Base-by-base conservation (phyloP, 2,329 filamentous ascomycete genomes). In the Pyricularia pennisetigena region DNA sequence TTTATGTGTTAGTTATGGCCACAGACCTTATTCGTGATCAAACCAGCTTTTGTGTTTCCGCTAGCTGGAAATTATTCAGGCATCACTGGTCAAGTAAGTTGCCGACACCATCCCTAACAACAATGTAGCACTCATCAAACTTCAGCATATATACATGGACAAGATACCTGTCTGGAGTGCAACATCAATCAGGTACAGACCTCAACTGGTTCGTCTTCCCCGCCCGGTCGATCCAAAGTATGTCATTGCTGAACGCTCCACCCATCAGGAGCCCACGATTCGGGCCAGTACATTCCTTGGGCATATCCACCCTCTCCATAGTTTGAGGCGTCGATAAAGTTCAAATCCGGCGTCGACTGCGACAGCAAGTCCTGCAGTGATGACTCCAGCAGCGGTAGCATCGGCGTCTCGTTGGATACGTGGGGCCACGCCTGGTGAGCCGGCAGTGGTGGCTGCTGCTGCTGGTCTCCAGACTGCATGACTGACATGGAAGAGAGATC, bases 281-380 rank as follows among this genome's bases (percentile, higher is more conserved):
- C 65, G 29, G 65, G 65, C 65, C 65, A 67, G 41, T 67, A 67
- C 3, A 67, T 32, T n/a, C 49, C 54, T n/a, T 67, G 65, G 0
- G 65, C 49, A 30, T 61, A 67, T 7, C 35, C 49, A 8, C 20
- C 29, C 2, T 61, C 65, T 23, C 49, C 57, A 30, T 67, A 67
- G 29, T 32, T 67, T 1, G 65, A 67, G 20, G 65, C 65, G 20
- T 65, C 63, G 65, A 67, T 67, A 30, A 67, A 67, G 49, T 67
- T 54, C 26, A 67, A 24, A 26, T 67, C 65, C 10, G 57, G 57
- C 4, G 49, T 57, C 9, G 65, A 57, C 41, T 67, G 65, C 8
- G 65, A 54, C 8, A 67, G 65, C 28, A 67, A 20, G 4, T 67
- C 41, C 10, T 67, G 49, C 5, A 67, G 54, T 6, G 65, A 67